phyloP scores from a whole-genome alignment of 73 alveolate species.

The Effrenium voratum region DNA sequence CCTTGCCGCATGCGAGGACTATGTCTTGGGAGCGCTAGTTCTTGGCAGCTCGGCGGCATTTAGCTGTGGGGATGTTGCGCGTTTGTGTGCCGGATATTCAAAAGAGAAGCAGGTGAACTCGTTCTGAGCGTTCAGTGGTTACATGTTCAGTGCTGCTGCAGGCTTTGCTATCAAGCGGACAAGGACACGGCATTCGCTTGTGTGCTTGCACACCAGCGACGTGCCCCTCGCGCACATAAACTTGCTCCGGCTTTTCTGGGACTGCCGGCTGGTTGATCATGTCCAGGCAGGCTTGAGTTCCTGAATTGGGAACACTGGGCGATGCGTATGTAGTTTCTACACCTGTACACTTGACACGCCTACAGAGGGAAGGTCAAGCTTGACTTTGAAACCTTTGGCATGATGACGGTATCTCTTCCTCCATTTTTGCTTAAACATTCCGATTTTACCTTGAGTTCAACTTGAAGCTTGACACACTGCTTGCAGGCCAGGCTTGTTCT shows the following conservation, averaged over 20 bases:
- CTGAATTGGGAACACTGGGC: no score
- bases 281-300: slow-evolving; percentile 53
- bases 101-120: neutral
- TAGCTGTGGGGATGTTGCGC: neutral
- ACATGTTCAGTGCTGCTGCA: neutral
- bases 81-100: neutral
- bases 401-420: no score
- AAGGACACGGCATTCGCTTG: slow-evolving; percentile 33
- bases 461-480: no score
- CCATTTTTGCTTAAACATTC: no score
- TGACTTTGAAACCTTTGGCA: no score
- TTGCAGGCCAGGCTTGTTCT: no score
- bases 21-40: slow-evolving; percentile 87
- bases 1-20: slow-evolving; percentile 61
- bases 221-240: slow-evolving; percentile 52
- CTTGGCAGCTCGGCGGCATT: slow-evolving; percentile 29
- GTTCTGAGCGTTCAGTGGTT: neutral
- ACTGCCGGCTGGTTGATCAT: slow-evolving; percentile 76
- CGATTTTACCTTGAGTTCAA: no score
- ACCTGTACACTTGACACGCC: no score
- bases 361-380: no score
- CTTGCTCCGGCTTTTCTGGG: slow-evolving; percentile 62
- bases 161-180: slow-evolving; percentile 75
- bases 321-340: no score
- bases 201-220: slow-evolving; percentile 76